Evolutionary conservation across 2,329 filamentous ascomycete genomes (phyloP).

Genomic region (Ciborinia camelliae): DNA sequence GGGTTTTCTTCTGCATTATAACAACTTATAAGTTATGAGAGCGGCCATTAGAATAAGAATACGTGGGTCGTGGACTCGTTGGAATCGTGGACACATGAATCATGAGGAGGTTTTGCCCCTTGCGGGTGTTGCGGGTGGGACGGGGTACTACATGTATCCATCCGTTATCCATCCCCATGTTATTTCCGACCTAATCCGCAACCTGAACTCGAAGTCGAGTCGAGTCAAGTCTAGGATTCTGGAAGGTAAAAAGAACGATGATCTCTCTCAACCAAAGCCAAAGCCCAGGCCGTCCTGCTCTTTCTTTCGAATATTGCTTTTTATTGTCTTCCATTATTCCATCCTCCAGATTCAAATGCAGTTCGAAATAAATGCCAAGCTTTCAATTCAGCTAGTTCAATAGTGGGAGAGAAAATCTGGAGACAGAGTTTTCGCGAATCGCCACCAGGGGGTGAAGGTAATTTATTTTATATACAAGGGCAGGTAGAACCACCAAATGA

Average conservation of each 20-base stretch:
- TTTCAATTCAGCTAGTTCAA: neutral
- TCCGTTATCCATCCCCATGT: neutral
- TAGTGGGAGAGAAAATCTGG: constrained; percentile 2
- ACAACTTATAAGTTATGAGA: too few relatives aligned
- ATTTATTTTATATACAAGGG: neutral
- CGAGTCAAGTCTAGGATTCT: too few relatives aligned
- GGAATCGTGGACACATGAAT: too few relatives aligned
- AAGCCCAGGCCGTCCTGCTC: too few relatives aligned
- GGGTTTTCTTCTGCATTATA: too few relatives aligned
- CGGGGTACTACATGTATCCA: neutral
- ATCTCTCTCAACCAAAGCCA: too few relatives aligned
- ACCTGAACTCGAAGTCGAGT: too few relatives aligned
- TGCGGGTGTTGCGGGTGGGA: too few relatives aligned
- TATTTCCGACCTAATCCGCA: constrained; percentile 1
- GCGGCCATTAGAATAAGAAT: too few relatives aligned
- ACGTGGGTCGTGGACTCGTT: too few relatives aligned
- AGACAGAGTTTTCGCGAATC: constrained; percentile 10
- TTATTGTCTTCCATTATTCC: neutral
- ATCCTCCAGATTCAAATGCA: neutral
- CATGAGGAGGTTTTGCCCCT: neutral
- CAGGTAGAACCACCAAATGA: neutral
- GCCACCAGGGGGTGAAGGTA: too few relatives aligned
- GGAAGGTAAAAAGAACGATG: neutral
- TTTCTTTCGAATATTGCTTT: neutral
- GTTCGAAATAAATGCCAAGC: neutral